These are phyloP conservation scores for Protomyces gravidus DNA, from an alignment of 1,139 yeast genomes.

Conservation along the genomic window DNA sequence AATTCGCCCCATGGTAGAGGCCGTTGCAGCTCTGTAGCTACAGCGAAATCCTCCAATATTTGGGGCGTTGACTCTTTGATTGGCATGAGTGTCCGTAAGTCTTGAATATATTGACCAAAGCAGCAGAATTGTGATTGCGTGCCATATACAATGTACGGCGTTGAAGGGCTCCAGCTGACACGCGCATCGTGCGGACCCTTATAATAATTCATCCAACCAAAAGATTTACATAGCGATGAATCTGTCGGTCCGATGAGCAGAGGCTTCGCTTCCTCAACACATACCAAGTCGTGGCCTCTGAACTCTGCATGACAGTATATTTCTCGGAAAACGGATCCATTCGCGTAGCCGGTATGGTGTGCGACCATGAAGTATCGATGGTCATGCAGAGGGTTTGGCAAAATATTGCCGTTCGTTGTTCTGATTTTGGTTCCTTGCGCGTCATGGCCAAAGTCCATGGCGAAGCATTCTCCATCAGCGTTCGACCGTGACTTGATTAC, in stretches of 20 bases:
- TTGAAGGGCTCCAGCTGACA: conserved; percentile 11
- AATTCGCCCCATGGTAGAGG: conserved; percentile 10
- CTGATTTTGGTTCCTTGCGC: background rate
- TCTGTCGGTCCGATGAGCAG: conserved; percentile 10
- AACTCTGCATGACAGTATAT: conserved; percentile 9
- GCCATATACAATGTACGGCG: conserved; percentile 9
- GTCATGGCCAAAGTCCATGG: background rate
- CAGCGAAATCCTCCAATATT: background rate
- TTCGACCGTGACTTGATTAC: background rate
- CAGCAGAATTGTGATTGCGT: conserved; percentile 12
- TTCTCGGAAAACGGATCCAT: conserved; percentile 12
- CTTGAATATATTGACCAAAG: conserved; percentile 22
- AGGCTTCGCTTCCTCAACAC: background rate
- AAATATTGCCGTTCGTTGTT: background rate
- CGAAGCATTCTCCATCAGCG: background rate
- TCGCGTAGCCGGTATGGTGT: background rate
- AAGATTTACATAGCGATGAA: background rate
- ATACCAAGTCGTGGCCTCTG: conserved; percentile 2
- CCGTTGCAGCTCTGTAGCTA: conserved; percentile 15
- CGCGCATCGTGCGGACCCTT: conserved; percentile 27
- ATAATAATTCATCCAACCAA: background rate
- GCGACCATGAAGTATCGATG: conserved; percentile 13
- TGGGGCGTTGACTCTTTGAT: background rate
- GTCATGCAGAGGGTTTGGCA: background rate
- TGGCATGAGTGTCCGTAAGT: background rate